Evolutionary conservation across 345 rosid species (phyloP).

Genomic region (Geranium rotundifolium): DNA sequence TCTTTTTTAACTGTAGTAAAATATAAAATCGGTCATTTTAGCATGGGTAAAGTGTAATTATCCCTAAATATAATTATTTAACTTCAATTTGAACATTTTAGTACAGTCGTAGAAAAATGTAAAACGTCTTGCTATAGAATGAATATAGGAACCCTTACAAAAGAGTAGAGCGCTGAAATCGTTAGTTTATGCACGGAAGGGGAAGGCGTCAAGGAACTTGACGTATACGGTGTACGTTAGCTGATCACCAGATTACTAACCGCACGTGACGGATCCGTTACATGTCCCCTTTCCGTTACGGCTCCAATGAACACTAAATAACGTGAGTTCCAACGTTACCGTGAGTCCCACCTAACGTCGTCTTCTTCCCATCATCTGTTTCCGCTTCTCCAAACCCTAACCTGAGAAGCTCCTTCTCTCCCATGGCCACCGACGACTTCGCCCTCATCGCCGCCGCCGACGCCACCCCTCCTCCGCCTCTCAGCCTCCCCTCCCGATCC

Average conservation of each 20-base stretch:
- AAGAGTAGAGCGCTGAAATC: too few species aligned
- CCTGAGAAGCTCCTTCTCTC: background rate
- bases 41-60: too few species aligned
- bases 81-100: too few species aligned
- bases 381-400: background rate
- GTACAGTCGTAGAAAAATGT: too few species aligned
- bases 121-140: too few species aligned
- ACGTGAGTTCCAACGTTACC: background rate
- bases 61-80: too few species aligned
- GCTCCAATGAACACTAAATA: background rate
- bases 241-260: background rate
- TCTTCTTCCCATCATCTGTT: background rate
- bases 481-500: background rate
- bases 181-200: too few species aligned
- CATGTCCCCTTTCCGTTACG: background rate
- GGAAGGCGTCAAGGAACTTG: background rate
- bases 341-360: background rate
- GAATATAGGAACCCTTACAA: too few species aligned
- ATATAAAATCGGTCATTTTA: too few species aligned
- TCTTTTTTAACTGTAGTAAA: too few species aligned
- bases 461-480: background rate
- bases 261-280: background rate
- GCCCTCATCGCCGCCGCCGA: background rate
- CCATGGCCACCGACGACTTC: conserved; percentile 3
- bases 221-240: background rate